A percentile compares a stretch with the other conserved stretches of the same genome.
Evolutionary conservation across 257 asterid genomes (phyloP).

Genomic region (Solanum microdontum): DNA sequence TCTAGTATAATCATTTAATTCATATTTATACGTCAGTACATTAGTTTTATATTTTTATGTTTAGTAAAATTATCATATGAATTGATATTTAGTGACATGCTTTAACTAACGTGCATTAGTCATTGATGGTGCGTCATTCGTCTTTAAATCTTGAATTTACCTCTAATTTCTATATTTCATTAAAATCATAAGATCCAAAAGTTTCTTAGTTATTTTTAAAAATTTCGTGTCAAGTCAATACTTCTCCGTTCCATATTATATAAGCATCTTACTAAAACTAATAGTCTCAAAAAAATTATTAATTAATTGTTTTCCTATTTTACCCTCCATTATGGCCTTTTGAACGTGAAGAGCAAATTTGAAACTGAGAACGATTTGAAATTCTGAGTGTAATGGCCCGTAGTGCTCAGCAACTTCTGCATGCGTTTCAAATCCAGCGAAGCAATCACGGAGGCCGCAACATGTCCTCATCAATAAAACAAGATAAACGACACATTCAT

Average conservation of each 20-base stretch:
- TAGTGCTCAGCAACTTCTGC: slow-evolving; percentile 64
- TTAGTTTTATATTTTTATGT: too few relatives aligned
- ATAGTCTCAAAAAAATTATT: too few relatives aligned
- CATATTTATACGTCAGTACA: too few relatives aligned
- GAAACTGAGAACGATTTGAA: not conserved
- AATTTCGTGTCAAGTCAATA: slow-evolving; percentile 6
- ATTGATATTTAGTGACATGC: too few relatives aligned
- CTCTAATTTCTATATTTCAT: not conserved
- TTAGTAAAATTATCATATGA: too few relatives aligned
- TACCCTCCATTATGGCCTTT: not conserved
- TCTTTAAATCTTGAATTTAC: too few relatives aligned
- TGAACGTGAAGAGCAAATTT: too few relatives aligned
- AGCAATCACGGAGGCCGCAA: slow-evolving; percentile 85
- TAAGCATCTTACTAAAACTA: too few relatives aligned
- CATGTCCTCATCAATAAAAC: slow-evolving; percentile 79
- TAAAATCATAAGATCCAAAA: too few relatives aligned
- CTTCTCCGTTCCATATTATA: fast-evolving
- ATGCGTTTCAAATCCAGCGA: slow-evolving; percentile 74
- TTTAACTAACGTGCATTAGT: not conserved
- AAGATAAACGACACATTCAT: slow-evolving; percentile 63
- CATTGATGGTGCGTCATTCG: fast-evolving
- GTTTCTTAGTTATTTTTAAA: too few relatives aligned
- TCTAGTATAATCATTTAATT: too few relatives aligned
- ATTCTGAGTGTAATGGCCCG: slow-evolving; percentile 37
- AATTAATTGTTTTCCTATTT: fast-evolving